phyloP scores from a whole-genome alignment of 73 alveolate species.

The Paramecium pentaurelia region DNA sequence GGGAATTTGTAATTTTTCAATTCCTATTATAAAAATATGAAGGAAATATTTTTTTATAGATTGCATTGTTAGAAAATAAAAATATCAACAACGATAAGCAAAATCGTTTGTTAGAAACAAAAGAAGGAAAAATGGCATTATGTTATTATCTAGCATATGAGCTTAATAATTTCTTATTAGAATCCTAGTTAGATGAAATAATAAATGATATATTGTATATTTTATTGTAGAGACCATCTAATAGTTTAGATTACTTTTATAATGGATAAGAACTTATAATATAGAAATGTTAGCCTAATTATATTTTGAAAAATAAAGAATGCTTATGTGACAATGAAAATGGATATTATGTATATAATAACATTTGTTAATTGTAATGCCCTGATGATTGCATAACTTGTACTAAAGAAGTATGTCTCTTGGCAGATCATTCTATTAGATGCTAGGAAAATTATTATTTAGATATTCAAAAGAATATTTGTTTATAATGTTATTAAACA shows the following conservation, averaged over 20 bases:
- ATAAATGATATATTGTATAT: not conserved
- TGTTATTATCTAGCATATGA: not conserved
- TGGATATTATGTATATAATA: not conserved
- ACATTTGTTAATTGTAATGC: not conserved
- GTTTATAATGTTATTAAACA: not conserved
- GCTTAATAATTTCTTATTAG: not conserved
- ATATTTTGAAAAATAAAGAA: not conserved
- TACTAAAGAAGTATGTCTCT: not conserved
- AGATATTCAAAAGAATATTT: not conserved
- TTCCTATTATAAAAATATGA: not conserved
- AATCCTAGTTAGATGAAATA: not conserved
- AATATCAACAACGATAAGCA: not conserved
- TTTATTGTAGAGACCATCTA: not conserved
- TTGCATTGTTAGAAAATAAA: not conserved
- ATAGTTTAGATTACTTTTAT: not conserved
- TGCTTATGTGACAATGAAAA: not conserved
- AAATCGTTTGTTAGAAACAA: not conserved
- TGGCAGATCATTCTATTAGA: not conserved
- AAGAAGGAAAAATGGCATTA: not conserved
- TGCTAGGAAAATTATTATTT: not conserved
- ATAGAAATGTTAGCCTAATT: not conserved
- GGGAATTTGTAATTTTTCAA: not conserved
- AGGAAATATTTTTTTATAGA: not conserved
- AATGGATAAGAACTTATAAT: not conserved
- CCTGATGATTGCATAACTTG: not conserved